Base-by-base conservation (phyloP, 2,329 filamentous ascomycete genomes). In the Penicillium paneum region DNA sequence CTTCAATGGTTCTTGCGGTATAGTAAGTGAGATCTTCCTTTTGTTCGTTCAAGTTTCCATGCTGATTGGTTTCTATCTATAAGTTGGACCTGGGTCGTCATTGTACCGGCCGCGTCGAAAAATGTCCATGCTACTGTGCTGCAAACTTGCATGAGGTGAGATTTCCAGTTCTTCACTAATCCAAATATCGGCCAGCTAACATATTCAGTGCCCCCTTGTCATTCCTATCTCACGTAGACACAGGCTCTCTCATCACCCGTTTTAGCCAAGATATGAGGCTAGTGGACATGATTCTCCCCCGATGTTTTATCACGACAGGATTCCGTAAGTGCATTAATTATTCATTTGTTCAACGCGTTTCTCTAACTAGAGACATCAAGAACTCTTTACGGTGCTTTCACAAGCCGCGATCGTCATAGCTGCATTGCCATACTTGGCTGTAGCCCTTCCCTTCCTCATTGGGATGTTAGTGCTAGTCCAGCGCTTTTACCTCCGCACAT, bases 181-280 rank as follows among this genome's bases (percentile, higher is more conserved):
- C 10, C 1, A 24, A 29, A 26, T 36, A 15, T 3, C 2, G 1
- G 11, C 11, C 13, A 12, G 35, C 52, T 55, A 26, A 55, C 15
- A n/a, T 8, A 5, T n/a, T 5, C 11, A 54, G 67, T 39, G 73
- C 74, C n/a, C 69, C 73, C 19, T 64, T 77, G 63, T 71, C 71
- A 3, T 78, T 76, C 61, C 74, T 79, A 50, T 66, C 73, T 0
- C 70, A 69, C 5, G 74, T 73, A 0, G 76, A 78, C 52, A 73
- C 74, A 10, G 76, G 76, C 29, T 67, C 72, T 15, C 76, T 66
- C 71, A 35, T 57, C 12, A 57, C 55, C 5, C 47, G 58, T 15
- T 79, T 80, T 62, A 74, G 71, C 21, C 76, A 79, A 55, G 78
- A 80, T 62, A 69, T 79, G 13, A 66, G 70, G 48, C 64, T 79